Evolutionary conservation across 345 rosid species (phyloP), one percentile per base, ranked within the genome.

Genomic region (Fremontodendron californicum): DNA sequence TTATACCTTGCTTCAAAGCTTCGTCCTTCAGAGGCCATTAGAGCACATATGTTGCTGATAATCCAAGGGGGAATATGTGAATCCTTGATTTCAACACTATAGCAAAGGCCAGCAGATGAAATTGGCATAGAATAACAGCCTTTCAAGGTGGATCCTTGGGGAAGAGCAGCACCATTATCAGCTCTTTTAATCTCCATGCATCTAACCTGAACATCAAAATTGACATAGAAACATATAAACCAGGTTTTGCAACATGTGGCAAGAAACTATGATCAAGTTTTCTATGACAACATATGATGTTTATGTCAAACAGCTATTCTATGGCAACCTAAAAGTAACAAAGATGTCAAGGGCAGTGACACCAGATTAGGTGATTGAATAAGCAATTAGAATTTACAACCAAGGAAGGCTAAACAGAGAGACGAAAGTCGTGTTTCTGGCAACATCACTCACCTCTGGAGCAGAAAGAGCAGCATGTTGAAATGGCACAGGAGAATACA

Each of bases 21-120:
- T 65, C 75, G 86, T 58, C 87, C 95, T 37, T 82, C 86, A 76
- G 92, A 86, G 46, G 82, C 84, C 43, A 92, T 75, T 58, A 83
- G 80, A 16, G 88, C 75, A 82, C 97, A 92, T 42, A 96, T 48
- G 45, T 86, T 89, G 87, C 88, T 87, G 51, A 90, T 76, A 63
- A 92, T 91, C 99, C 99, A 96, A 4, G 98, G 90, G 0, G 98
- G 97, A 79, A 96, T 81, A 86, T 81, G 89, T 40, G 87, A 79
- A 73, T 85, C 95, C 75, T 82, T 87, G 57, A 96, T 81, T 89
- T 96, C 98, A 57, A 94, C 81, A 78, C 88, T 83, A 79, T 79
- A 85, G 82, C 84, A 71, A 81, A 77, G 81, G 75, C 79, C 80
- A 64, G 78, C 25, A 48, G 81, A 60, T 75, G 83, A 79, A 73